Evolutionary conservation across 73 alveolate genomes (phyloP).

Genomic region (Durusdinium trenchii): DNA sequence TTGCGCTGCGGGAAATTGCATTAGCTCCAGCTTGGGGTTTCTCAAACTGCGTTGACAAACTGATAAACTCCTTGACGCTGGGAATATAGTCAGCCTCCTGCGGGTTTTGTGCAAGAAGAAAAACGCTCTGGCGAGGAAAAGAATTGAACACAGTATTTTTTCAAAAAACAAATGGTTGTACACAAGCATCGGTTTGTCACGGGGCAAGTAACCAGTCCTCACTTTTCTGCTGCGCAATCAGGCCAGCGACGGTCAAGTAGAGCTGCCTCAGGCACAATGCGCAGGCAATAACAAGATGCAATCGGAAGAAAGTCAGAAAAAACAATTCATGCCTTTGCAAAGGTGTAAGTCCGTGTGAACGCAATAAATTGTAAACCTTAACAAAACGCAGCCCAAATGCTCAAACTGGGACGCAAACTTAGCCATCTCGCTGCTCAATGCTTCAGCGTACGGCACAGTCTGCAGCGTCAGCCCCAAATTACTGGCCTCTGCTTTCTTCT

Average conservation of each 20-base stretch:
- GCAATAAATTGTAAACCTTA: too few species aligned
- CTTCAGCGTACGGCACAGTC: slow-evolving; percentile 30
- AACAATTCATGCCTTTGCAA: background rate
- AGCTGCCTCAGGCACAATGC: slow-evolving; percentile 15
- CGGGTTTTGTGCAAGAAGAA: too few species aligned
- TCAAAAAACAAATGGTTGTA: background rate
- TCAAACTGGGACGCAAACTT: background rate
- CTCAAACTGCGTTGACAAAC: background rate
- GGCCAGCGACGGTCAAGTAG: background rate
- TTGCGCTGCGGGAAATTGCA: background rate
- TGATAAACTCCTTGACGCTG: background rate
- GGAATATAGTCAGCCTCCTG: slow-evolving; percentile 40
- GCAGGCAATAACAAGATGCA: too few species aligned
- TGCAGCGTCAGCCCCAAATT: slow-evolving; percentile 20
- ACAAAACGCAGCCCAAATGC: background rate
- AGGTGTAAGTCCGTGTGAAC: background rate
- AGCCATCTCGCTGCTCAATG: background rate
- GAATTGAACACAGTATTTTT: background rate
- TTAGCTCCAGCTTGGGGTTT: slow-evolving; percentile 26
- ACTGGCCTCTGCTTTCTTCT: slow-evolving; percentile 24
- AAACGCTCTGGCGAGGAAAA: too few species aligned
- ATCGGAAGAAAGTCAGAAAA: background rate
- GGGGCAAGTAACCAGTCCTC: background rate
- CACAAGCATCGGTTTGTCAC: background rate
- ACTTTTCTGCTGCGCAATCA: background rate